Conservation (phyloP, 2,329 filamentous ascomycete genomes). For the Penicillium sp. region DNA sequence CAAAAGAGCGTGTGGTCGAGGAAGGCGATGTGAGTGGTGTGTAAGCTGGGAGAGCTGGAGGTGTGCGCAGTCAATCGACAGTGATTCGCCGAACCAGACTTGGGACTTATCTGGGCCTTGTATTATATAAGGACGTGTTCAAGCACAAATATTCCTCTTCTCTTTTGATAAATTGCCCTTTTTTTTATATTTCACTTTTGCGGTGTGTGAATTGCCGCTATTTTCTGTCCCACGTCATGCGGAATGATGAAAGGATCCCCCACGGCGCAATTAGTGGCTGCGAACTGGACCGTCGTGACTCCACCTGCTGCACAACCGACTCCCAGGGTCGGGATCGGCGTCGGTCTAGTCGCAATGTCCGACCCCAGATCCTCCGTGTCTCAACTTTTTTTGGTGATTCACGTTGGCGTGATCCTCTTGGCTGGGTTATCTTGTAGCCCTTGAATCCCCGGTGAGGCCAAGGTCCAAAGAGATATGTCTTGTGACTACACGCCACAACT, state of each 20-base stretch:
- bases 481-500: conserved; percentile 2
- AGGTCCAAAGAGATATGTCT: not conserved
- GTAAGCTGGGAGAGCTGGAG: conserved; percentile 1
- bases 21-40: not conserved
- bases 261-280: not conserved
- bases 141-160: too few relatives aligned
- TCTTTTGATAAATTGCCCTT: too few relatives aligned
- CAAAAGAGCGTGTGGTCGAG: not conserved
- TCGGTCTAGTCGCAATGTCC: not conserved
- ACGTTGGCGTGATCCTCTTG: not conserved
- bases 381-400: not conserved
- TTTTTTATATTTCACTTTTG: not conserved
- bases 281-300: not conserved
- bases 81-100: conserved; percentile 28
- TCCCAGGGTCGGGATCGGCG: conserved; percentile 1
- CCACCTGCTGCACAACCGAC: not conserved
- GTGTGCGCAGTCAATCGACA: conserved; percentile 18
- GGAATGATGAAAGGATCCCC: not conserved
- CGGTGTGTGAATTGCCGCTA: not conserved
- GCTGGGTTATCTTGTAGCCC: not conserved
- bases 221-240: not conserved
- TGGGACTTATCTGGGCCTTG: too few relatives aligned
- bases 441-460: not conserved
- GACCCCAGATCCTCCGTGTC: not conserved
- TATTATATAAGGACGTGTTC: too few relatives aligned